phyloP scores from a whole-genome alignment of 1,284 basidiomycete species.

The Cutaneotrichosporon dermatis region DNA sequence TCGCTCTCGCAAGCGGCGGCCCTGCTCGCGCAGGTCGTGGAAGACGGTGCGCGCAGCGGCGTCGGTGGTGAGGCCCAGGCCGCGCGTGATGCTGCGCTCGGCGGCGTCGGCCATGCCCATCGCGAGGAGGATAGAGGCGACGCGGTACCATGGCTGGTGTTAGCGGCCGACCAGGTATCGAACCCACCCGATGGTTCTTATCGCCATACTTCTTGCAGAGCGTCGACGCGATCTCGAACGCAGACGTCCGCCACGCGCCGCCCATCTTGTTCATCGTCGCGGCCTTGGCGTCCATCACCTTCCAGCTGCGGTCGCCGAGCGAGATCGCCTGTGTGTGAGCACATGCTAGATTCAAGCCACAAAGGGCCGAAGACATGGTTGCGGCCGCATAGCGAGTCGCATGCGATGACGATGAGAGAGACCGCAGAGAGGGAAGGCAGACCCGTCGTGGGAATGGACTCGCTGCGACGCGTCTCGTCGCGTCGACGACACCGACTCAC shows the following conservation, averaged over 20 bases:
- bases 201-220: constrained; percentile 26
- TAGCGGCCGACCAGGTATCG: too few species aligned
- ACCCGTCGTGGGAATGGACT: too few species aligned
- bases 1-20: background rate
- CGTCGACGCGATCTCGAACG: constrained; percentile 22
- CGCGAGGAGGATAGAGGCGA: constrained; percentile 21
- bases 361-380: too few species aligned
- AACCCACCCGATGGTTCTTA: constrained; percentile 22
- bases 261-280: constrained; percentile 26
- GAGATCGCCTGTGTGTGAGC: constrained; percentile 23
- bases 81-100: constrained; percentile 10
- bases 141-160: constrained; percentile 30
- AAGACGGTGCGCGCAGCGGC: background rate
- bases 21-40: constrained; percentile 3
- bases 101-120: constrained; percentile 15
- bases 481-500: constrained; percentile 10
- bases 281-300: constrained; percentile 27
- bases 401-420: too few species aligned
- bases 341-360: background rate
- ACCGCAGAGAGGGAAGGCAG: too few species aligned
- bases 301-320: constrained; percentile 23
- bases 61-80: background rate
- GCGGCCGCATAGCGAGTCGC: too few species aligned
- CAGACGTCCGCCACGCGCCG: constrained; percentile 20
- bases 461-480: too few species aligned